Percentiles rank a stretch among this genome's conserved stretches.
Evolutionary conservation across 345 rosid genomes (phyloP).

Genomic region (Sonneratia alba): DNA sequence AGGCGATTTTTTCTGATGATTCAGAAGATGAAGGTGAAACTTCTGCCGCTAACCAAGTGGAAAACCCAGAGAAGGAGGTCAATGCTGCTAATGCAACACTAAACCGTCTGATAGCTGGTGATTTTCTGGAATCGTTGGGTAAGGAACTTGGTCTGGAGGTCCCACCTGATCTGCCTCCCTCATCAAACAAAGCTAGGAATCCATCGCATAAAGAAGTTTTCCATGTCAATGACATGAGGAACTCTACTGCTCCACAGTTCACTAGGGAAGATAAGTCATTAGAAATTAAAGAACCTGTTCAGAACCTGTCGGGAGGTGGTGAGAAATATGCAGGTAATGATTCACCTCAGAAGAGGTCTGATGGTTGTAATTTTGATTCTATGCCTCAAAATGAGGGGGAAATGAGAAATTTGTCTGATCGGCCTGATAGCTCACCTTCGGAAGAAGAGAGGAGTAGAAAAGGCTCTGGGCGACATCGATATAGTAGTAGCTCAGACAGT

Average conservation of each 20-base stretch:
- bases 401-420: slow-evolving; percentile 19
- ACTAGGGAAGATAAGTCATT: slow-evolving; percentile 9
- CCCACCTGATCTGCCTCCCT: slow-evolving; percentile 50
- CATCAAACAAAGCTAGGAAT: slow-evolving; percentile 17
- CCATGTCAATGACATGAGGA: slow-evolving; percentile 9
- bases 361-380: slow-evolving; percentile 6
- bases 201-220: slow-evolving; percentile 23
- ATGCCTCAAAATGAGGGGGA: slow-evolving; percentile 23
- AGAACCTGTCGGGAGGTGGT: slow-evolving; percentile 12
- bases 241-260: slow-evolving; percentile 11
- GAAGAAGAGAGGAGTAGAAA: slow-evolving; percentile 54
- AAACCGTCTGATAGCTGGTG: slow-evolving; percentile 88
- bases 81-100: slow-evolving; percentile 71
- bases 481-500: slow-evolving; percentile 44
- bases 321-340: slow-evolving; percentile 12
- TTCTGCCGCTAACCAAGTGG: slow-evolving; percentile 21
- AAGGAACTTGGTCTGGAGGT: slow-evolving; percentile 95
- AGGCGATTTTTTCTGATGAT: slow-evolving; percentile 95
- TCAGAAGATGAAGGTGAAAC: slow-evolving; percentile 66
- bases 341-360: slow-evolving; percentile 19
- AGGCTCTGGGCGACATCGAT: slow-evolving; percentile 10
- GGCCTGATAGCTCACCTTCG: slow-evolving; percentile 26
- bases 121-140: slow-evolving; percentile 83
- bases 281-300: slow-evolving; percentile 3
- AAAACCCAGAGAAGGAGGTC: slow-evolving; percentile 51